phyloP scores from a whole-genome alignment of 306 rosid genomes.

The Argentina anserina region DNA sequence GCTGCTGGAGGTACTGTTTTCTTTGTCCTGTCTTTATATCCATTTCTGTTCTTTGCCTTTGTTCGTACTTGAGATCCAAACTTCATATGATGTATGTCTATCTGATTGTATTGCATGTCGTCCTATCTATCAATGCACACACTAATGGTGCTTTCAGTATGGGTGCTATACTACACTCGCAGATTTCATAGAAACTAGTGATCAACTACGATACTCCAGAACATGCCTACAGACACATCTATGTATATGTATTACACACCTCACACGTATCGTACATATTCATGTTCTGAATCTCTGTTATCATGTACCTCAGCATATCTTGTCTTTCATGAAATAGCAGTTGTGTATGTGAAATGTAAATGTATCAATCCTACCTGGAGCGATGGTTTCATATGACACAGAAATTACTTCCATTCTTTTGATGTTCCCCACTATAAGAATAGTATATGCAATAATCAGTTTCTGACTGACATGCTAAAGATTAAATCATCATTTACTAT shows the following conservation, averaged over 20 bases:
- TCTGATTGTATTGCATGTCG: background rate
- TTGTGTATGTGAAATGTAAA: background rate
- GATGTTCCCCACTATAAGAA: background rate
- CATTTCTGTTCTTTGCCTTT: background rate
- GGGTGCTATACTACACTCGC: background rate
- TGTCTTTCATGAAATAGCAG: background rate
- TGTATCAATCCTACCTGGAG: background rate
- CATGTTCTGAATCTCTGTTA: background rate
- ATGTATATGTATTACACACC: background rate
- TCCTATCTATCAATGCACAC: background rate
- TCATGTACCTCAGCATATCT: background rate
- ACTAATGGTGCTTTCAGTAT: background rate
- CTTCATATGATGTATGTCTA: background rate
- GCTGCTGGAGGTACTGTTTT: constrained; percentile 51
- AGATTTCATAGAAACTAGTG: background rate
- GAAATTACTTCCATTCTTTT: background rate
- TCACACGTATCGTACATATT: background rate
- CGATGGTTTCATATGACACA: background rate
- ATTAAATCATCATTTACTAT: background rate
- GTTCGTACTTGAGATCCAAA: background rate
- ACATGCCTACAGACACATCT: background rate
- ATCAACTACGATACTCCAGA: background rate
- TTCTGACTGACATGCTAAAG: background rate
- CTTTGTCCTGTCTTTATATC: background rate
- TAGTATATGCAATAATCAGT: background rate